Evolutionary conservation across 495 filamentous ascomycete species (phyloP).

Genomic region (Trichoderma asperelloides): DNA sequence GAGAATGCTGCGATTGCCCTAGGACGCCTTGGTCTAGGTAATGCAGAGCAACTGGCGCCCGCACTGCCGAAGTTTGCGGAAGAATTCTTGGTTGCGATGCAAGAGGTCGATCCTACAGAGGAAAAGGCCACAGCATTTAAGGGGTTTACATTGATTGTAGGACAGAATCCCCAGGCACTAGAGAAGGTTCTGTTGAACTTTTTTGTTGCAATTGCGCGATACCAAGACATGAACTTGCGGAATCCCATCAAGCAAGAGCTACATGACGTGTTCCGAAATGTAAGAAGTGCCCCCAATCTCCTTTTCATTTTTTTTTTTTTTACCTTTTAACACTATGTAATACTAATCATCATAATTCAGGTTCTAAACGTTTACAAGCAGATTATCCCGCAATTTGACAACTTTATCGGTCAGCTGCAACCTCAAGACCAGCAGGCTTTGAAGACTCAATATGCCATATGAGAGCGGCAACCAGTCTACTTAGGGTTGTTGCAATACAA

Average conservation of each 20-base stretch:
- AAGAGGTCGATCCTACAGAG: slow-evolving; percentile 76
- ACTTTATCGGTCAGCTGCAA: slow-evolving; percentile 64
- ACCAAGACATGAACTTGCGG: slow-evolving; percentile 47
- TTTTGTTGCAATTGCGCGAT: slow-evolving; percentile 75
- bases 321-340: background rate
- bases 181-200: slow-evolving; percentile 74
- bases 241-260: slow-evolving; percentile 37
- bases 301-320: background rate
- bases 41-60: slow-evolving; percentile 65
- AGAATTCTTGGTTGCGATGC: slow-evolving; percentile 72
- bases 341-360: slow-evolving; percentile 30
- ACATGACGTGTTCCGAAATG: slow-evolving; percentile 39
- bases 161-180: slow-evolving; percentile 85
- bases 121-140: slow-evolving; percentile 92
- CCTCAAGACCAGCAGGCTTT: slow-evolving; percentile 50
- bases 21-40: slow-evolving; percentile 80
- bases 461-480: background rate
- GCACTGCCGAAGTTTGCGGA: slow-evolving; percentile 73
- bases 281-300: slow-evolving; percentile 15
- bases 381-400: slow-evolving; percentile 76
- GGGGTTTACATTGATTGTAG: slow-evolving; percentile 78
- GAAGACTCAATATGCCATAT: slow-evolving; percentile 34
- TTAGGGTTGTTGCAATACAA: background rate
- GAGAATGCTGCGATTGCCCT: slow-evolving; percentile 95
- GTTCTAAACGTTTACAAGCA: slow-evolving; percentile 73